Evolutionary conservation across 805 yeast genomes (phyloP), one percentile per base, ranked within the genome.

Genomic region (Naumovozyma dairenensis): DNA sequence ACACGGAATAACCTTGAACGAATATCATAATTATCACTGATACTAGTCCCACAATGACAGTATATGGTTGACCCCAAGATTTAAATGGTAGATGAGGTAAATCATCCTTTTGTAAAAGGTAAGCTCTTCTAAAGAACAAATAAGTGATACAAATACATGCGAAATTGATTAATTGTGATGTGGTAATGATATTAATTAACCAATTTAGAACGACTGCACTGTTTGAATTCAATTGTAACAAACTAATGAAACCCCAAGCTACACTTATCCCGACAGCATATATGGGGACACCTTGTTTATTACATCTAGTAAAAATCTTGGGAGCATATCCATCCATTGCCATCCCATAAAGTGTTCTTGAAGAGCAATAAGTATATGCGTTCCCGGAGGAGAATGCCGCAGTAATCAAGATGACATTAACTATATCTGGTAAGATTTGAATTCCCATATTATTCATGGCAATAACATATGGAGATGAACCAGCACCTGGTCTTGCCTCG

Each of bases 321-420:
- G 94, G 94, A 1, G 92, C 89, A 40, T 72, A 71, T 0, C 89
- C 86, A 46, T 71, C 74, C 20, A 71, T 57, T 0, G 92, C 80
- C 55, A 82, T 62, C 2, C 84, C 84, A 52, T 76, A 77, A 16
- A 83, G 60, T 0, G 81, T 65, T 43, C 80, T 64, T 6, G 85
- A 71, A 0, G 89, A 77, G 39, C 85, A 76, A 50, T 73, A 82
- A 22, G 81, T 72, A 53, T 76, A 80, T 2, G 89, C 80, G 54
- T 83, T 83, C 34, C 94, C 94, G 2, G 94, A 86, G 22, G 86
- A 77, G 44, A 83, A 78, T 0, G 87, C 80, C 1, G 92, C 71
- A 4, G 83, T 66, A 35, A 85, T 65, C 35, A 85, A 67, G 20
- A 83, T 71, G 1, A 74, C 93, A 57, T 86, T 86, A 37, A 86